These are phyloP conservation scores for Bryoglossum gracile DNA, from an alignment of 495 filamentous ascomycete species.

Conservation along the genomic window DNA sequence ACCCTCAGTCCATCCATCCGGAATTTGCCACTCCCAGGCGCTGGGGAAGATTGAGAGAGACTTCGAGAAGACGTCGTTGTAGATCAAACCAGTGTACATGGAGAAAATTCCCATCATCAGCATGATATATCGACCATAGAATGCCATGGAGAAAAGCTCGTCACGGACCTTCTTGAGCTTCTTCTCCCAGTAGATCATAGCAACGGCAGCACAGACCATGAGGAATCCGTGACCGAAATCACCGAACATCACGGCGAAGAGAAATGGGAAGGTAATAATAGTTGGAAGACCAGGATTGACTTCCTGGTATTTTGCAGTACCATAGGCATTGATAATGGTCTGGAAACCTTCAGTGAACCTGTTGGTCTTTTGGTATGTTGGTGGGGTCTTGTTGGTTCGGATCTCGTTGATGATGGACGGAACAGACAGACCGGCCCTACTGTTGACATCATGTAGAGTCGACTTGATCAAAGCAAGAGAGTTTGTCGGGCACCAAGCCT, in stretches of 20 bases:
- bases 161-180: slow-evolving; percentile 84
- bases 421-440: slow-evolving; percentile 85
- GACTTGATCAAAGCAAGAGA: slow-evolving; percentile 85
- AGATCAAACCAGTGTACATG: slow-evolving; percentile 93
- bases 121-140: slow-evolving; percentile 97
- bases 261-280: slow-evolving; percentile 93
- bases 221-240: slow-evolving; percentile 89
- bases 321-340: slow-evolving; percentile 98
- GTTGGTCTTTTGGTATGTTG: slow-evolving; percentile 93
- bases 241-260: slow-evolving; percentile 99
- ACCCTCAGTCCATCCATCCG: slow-evolving; percentile 54
- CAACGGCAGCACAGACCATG: slow-evolving; percentile 68
- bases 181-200: slow-evolving; percentile 96
- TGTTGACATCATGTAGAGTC: slow-evolving; percentile 95
- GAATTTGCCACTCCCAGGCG: slow-evolving; percentile 69
- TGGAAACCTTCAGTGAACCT: slow-evolving; percentile 98
- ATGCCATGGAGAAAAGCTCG: slow-evolving; percentile 95
- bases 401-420: slow-evolving; percentile 98
- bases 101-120: slow-evolving; percentile 96
- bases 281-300: slow-evolving; percentile 94
- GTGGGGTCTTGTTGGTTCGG: slow-evolving; percentile 89
- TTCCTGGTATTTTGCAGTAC: slow-evolving; percentile 92
- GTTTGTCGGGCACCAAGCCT: slow-evolving; percentile 94
- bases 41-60: slow-evolving; percentile 79
- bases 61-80: slow-evolving; percentile 97